Evolutionary conservation across 805 yeast species (phyloP).

Genomic region (Hyphopichia homilentoma): DNA sequence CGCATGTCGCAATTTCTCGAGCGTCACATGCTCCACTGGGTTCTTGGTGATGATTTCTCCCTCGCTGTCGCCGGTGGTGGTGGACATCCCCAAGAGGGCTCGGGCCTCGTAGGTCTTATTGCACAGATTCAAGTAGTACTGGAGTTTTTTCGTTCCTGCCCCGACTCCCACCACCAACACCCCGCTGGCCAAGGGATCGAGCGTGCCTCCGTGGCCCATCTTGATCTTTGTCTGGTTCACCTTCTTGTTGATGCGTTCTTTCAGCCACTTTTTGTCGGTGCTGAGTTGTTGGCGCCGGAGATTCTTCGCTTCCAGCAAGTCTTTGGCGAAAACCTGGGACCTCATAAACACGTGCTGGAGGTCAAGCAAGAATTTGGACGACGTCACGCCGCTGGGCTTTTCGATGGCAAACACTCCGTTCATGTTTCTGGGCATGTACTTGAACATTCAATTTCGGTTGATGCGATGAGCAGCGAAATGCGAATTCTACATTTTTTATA

Average conservation of each 20-base stretch:
- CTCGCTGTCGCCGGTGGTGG: slow-evolving; percentile 92
- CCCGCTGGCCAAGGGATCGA: slow-evolving; percentile 96
- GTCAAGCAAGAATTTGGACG: slow-evolving; percentile 67
- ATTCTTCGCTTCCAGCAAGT: slow-evolving; percentile 48
- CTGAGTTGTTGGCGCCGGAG: slow-evolving; percentile 39
- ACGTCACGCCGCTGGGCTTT: slow-evolving; percentile 83
- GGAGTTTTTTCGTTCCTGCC: slow-evolving; percentile 78
- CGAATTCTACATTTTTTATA: too few relatives aligned
- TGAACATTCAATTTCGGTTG: too few relatives aligned
- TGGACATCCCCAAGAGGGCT: slow-evolving; percentile 83
- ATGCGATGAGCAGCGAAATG: too few relatives aligned
- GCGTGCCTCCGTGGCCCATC: slow-evolving; percentile 97
- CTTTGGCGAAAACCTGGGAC: slow-evolving; percentile 54
- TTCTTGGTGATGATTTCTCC: slow-evolving; percentile 71
- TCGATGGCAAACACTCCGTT: slow-evolving; percentile 91
- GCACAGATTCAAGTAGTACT: slow-evolving; percentile 67
- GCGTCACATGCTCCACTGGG: slow-evolving; percentile 52
- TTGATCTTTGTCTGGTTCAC: slow-evolving; percentile 61
- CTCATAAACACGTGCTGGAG: slow-evolving; percentile 61
- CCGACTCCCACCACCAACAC: slow-evolving; percentile 92
- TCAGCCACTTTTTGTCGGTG: slow-evolving; percentile 36
- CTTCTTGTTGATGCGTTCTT: slow-evolving; percentile 49
- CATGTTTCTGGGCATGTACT: slow-evolving; percentile 42
- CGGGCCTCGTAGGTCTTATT: slow-evolving; percentile 77
- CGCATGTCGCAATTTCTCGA: slow-evolving; percentile 46